phyloP scores from a whole-genome alignment of 768 basidiomycete species.

The Calvatia gigantea region DNA sequence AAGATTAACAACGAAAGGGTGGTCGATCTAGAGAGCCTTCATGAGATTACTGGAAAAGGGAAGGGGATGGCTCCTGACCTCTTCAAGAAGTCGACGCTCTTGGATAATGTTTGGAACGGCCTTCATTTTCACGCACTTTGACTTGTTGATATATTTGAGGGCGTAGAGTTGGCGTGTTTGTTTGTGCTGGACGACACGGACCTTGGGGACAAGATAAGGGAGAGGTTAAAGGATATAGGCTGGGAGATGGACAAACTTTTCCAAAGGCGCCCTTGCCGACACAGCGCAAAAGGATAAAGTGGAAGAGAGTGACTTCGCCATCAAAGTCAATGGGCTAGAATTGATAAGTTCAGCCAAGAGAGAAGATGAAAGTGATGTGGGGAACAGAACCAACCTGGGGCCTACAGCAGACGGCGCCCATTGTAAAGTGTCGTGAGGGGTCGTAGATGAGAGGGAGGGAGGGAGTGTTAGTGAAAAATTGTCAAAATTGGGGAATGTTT shows the following conservation, averaged over 20 bases:
- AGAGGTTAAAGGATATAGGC: slow-evolving; percentile 15
- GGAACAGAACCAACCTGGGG: slow-evolving; percentile 52
- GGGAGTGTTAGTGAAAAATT: neutral
- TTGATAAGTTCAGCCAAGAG: slow-evolving; percentile 3
- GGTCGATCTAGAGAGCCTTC: slow-evolving; percentile 69
- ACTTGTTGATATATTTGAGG: slow-evolving; percentile 99
- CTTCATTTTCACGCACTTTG: slow-evolving; percentile 98
- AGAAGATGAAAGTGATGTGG: neutral
- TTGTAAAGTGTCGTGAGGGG: slow-evolving; percentile 23
- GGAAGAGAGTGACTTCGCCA: slow-evolving; percentile 93
- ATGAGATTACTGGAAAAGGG: neutral
- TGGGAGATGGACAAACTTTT: slow-evolving; percentile 56
- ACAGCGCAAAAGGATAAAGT: slow-evolving; percentile 90
- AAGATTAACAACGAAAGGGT: slow-evolving; percentile 91
- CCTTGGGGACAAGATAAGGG: slow-evolving; percentile 44
- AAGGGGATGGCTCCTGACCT: slow-evolving; percentile 52
- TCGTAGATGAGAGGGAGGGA: neutral
- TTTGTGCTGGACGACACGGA: slow-evolving; percentile 99
- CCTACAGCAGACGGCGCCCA: slow-evolving; percentile 87
- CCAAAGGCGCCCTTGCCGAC: slow-evolving; percentile 99
- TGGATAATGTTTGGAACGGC: slow-evolving; percentile 97
- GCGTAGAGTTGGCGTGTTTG: slow-evolving; percentile 96
- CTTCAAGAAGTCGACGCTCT: slow-evolving; percentile 91
- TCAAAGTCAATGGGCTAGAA: slow-evolving; percentile 90
- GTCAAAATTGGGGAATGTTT: neutral